phyloP scores from a whole-genome alignment of 116 monocot genomes.

The Iris pallida region DNA sequence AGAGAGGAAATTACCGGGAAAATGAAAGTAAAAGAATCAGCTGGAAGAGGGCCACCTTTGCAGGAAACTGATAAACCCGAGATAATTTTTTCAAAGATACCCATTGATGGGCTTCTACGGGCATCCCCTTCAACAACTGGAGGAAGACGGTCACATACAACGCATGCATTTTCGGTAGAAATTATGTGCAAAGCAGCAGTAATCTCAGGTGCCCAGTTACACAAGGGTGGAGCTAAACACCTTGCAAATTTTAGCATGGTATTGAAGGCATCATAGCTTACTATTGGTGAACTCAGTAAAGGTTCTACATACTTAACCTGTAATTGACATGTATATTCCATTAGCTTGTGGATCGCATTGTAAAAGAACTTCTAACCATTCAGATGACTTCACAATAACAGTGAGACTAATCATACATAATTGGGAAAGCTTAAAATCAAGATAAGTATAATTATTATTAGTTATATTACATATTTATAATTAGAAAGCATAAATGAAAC shows the following conservation, averaged over 20 bases:
- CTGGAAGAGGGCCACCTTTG: slow-evolving; percentile 74
- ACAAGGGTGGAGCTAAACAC: slow-evolving; percentile 83
- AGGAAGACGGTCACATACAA: slow-evolving; percentile 44
- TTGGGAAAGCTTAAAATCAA: too few relatives aligned
- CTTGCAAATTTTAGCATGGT: slow-evolving; percentile 67
- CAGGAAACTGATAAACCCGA: slow-evolving; percentile 63
- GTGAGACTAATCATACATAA: too few relatives aligned
- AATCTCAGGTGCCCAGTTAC: slow-evolving; percentile 80
- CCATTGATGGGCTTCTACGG: slow-evolving; percentile 26
- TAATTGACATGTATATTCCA: slow-evolving; percentile 7
- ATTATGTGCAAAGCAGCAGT: slow-evolving; percentile 73
- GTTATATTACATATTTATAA: too few relatives aligned
- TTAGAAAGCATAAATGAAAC: too few relatives aligned
- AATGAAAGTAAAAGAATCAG: slow-evolving; percentile 93
- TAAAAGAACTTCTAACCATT: too few relatives aligned
- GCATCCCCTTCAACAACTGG: slow-evolving; percentile 31
- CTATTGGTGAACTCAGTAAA: slow-evolving; percentile 66
- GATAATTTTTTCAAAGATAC: slow-evolving; percentile 67
- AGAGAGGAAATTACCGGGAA: slow-evolving; percentile 60
- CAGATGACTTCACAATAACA: too few relatives aligned
- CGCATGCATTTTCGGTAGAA: slow-evolving; percentile 35
- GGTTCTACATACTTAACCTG: slow-evolving; percentile 85
- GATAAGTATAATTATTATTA: too few relatives aligned
- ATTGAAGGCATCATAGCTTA: slow-evolving; percentile 77
- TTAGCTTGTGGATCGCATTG: too few relatives aligned